These are phyloP conservation scores for Leccinum arenicola DNA, from an alignment of 768 basidiomycete genomes.

Conservation along the genomic window DNA sequence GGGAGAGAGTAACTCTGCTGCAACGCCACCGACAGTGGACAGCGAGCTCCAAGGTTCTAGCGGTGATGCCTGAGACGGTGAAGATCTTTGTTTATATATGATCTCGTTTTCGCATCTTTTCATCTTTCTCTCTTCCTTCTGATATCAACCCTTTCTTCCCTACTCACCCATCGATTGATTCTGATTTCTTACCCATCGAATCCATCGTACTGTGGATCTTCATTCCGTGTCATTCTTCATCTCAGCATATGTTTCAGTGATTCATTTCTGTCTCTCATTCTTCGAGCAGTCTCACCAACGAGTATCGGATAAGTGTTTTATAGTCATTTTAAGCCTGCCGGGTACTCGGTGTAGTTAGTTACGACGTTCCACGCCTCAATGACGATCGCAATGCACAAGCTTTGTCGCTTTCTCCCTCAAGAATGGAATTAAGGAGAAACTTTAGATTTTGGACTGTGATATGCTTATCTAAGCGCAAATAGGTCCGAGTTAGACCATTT, in stretches of 20 bases:
- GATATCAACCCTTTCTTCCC: not conserved
- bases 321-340: slow-evolving; percentile 8
- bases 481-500: slow-evolving; percentile 13
- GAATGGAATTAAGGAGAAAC: slow-evolving; percentile 15
- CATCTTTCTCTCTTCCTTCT: slow-evolving; percentile 1
- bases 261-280: not conserved
- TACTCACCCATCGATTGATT: slow-evolving; percentile 9
- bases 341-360: slow-evolving; percentile 20
- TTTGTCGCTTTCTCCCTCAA: not conserved
- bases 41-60: slow-evolving; percentile 10
- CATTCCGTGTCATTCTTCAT: slow-evolving; percentile 7
- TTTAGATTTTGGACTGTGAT: not conserved
- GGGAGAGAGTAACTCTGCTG: slow-evolving; percentile 19
- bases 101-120: slow-evolving; percentile 9
- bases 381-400: slow-evolving; percentile 17
- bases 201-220: slow-evolving; percentile 15
- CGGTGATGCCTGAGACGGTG: slow-evolving; percentile 11
- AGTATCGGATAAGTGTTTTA: slow-evolving; percentile 22
- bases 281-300: slow-evolving; percentile 4
- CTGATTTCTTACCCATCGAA: slow-evolving; percentile 11
- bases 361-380: slow-evolving; percentile 20
- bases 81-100: slow-evolving; percentile 4
- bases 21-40: slow-evolving; percentile 36
- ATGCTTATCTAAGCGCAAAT: not conserved
- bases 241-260: slow-evolving; percentile 14